These are phyloP conservation scores for Phytopythium sindhum DNA, from an alignment of 352 stramenopile species.

Conservation along the genomic window DNA sequence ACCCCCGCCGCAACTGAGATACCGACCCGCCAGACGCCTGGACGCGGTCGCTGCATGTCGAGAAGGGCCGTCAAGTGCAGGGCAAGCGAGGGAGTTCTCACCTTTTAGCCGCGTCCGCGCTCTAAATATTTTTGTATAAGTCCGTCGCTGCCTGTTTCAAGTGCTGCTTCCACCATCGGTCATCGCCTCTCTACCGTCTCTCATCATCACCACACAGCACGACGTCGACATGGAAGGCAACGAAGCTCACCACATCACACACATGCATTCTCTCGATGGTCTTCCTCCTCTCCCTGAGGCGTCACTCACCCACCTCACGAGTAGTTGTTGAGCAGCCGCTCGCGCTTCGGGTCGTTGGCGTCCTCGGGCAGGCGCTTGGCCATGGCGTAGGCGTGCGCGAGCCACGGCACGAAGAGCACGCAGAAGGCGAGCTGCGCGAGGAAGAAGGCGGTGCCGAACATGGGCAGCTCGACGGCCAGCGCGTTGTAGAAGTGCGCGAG, in stretches of 20 bases:
- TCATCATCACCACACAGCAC: neutral
- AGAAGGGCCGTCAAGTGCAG: neutral
- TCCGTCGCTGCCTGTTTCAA: neutral
- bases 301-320: constrained; percentile 14
- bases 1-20: neutral
- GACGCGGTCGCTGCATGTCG: neutral
- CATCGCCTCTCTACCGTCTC: neutral
- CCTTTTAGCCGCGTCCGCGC: neutral
- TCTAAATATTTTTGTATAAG: neutral
- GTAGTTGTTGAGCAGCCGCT: constrained; percentile 64
- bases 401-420: constrained; percentile 72
- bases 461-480: constrained; percentile 61
- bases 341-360: constrained; percentile 59
- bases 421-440: constrained; percentile 71
- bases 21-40: neutral
- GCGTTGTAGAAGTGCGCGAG: constrained; percentile 80
- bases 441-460: constrained; percentile 77
- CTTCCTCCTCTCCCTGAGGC: neutral
- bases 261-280: neutral
- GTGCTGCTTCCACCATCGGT: no score
- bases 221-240: neutral
- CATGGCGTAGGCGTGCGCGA: constrained; percentile 71
- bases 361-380: constrained; percentile 53
- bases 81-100: neutral
- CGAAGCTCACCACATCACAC: neutral